Base-by-base conservation (phyloP, 177 flowering plant species). In the Telopea speciosissima region DNA sequence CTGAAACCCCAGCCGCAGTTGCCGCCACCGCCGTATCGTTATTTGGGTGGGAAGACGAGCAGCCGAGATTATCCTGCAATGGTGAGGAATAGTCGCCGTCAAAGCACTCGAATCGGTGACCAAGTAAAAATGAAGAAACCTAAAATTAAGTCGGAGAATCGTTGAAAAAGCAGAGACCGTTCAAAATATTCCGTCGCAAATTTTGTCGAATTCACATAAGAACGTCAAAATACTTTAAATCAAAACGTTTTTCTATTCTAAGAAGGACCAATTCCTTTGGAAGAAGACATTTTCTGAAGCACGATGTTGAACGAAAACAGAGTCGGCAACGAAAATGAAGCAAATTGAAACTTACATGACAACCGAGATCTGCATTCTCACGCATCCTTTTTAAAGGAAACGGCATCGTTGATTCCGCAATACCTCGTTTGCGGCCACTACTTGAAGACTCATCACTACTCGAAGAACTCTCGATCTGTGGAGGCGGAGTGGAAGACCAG, bases 401-500 rank as follows among this genome's bases (percentile, higher is more conserved):
- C 36, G 63, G 1, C 14, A 28, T 24, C 52, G 65, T 17, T 5
- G 31, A 23, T 17, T 28, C 65, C 24, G 25, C 60, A 63, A 40
- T 68, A 7, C 33, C 66, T 14, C 76, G 42, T 22, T 36, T 36
- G 40, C 60, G 33, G 21, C 24, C 40, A 61, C 75, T 65, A 63
- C 71, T 66, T 14, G 72, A 72, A 28, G 79, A 73, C 9, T 59
- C 86, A 54, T 77, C 88, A 44, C 82, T 84, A 44, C 85, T 75
- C 8, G 81, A 81, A 60, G 82, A 79, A 64, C 81, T 76, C 9
- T 73, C 44, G 23, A 60, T 69, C n/a, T 85, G 81, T 10, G 83
- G 77, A 0, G 85, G 73, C 6, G 85, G 78, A 3, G 79, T 69
- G 16, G 71, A 71, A 0, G 86, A 80, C 88, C 82, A 82, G 8